Percentiles rank a stretch among this genome's conserved stretches.
Evolutionary conservation across 2,329 filamentous ascomycete genomes (phyloP).

Genomic region (Zymoseptoria pseudotritici): DNA sequence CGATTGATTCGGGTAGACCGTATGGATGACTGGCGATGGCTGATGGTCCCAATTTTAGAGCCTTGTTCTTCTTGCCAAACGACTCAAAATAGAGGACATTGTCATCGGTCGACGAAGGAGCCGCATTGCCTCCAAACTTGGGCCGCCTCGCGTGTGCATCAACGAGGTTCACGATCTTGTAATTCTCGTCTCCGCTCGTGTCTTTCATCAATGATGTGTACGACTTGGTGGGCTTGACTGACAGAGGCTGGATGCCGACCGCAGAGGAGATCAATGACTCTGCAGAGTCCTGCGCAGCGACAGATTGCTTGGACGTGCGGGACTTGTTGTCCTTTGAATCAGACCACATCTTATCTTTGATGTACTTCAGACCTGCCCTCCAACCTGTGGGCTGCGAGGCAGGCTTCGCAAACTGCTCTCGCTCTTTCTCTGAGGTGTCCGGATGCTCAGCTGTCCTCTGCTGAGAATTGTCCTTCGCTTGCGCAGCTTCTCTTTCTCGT

Average conservation of each 20-base stretch:
- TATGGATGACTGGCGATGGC: background rate
- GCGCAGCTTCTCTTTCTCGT: background rate
- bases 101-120: background rate
- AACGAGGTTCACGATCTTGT: background rate
- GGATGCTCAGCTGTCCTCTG: background rate
- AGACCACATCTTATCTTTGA: background rate
- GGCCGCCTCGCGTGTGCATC: background rate
- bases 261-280: background rate
- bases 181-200: background rate
- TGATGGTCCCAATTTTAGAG: background rate
- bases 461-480: background rate
- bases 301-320: background rate
- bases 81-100: background rate
- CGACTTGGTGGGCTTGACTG: background rate
- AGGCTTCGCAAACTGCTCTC: background rate
- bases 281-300: background rate
- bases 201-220: background rate
- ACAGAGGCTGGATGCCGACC: background rate
- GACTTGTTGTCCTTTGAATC: background rate
- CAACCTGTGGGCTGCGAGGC: background rate
- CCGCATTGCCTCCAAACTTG: background rate
- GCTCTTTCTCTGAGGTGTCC: background rate
- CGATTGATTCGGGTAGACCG: background rate
- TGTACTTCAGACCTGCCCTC: background rate
- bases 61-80: background rate